Conservation (phyloP, 768 basidiomycete species). For the Leccinum longicurvipes region DNA sequence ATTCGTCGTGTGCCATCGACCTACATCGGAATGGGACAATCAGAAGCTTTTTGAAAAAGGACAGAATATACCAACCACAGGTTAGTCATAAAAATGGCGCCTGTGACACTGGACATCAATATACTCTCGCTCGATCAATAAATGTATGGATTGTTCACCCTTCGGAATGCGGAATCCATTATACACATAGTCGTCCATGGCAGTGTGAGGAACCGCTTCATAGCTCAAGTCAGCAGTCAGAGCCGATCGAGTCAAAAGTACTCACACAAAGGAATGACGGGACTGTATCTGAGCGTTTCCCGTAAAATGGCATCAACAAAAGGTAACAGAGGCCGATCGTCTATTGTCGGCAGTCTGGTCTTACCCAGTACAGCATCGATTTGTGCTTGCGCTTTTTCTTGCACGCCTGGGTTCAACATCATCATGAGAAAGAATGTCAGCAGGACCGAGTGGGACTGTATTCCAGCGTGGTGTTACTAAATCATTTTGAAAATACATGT, state of each 20-base stretch:
- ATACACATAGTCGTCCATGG: neutral
- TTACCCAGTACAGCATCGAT: neutral
- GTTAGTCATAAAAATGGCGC: neutral
- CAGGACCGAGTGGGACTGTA: neutral
- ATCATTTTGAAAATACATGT: neutral
- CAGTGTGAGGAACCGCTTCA: neutral
- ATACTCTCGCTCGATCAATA: neutral
- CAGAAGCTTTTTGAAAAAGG: neutral
- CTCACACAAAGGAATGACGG: neutral
- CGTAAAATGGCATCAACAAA: neutral
- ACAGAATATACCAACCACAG: neutral
- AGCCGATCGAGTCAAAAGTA: neutral
- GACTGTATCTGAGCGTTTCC: neutral
- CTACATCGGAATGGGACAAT: neutral
- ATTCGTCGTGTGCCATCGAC: constrained; percentile 1
- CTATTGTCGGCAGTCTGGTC: neutral
- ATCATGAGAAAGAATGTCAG: neutral
- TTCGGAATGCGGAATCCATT: neutral
- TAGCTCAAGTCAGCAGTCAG: neutral
- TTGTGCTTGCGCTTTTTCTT: neutral
- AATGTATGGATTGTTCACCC: neutral
- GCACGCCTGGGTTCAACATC: neutral
- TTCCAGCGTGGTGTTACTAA: neutral
- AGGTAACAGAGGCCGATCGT: neutral
- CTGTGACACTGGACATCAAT: neutral